Percentiles rank a stretch among this genome's conserved stretches.
Evolutionary conservation across 768 basidiomycete species (phyloP).

Genomic region (Daedalea quercina): DNA sequence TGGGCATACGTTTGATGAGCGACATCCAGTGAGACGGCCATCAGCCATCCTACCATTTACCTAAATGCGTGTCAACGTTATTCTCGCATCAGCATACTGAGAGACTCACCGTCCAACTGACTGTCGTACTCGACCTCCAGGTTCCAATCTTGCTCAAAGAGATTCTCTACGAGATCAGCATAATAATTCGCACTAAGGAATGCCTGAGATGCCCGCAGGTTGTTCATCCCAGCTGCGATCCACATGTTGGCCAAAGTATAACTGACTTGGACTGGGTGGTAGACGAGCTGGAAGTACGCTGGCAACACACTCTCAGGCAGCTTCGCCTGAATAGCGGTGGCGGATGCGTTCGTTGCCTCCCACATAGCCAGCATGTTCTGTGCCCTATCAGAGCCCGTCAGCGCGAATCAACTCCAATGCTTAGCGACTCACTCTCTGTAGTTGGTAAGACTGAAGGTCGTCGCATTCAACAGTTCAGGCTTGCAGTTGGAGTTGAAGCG

Average conservation of each 20-base stretch:
- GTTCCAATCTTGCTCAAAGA: conserved; percentile 58
- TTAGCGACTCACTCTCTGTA: conserved; percentile 54
- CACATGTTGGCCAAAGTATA: conserved; percentile 52
- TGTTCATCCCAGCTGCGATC: conserved; percentile 53
- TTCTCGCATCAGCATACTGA: not conserved
- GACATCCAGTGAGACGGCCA: not conserved
- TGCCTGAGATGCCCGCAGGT: conserved; percentile 57
- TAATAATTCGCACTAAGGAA: conserved; percentile 52
- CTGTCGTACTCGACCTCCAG: conserved; percentile 55
- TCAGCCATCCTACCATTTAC: conserved; percentile 59
- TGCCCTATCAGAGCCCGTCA: conserved; percentile 35
- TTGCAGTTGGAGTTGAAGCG: conserved; percentile 55
- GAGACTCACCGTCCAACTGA: conserved; percentile 41
- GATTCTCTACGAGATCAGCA: conserved; percentile 45
- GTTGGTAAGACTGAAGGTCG: conserved; percentile 56
- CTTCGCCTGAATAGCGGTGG: conserved; percentile 49
- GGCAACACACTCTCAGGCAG: conserved; percentile 40
- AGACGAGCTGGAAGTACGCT: conserved; percentile 68
- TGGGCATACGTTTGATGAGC: conserved; percentile 5
- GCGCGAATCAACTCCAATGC: not conserved
- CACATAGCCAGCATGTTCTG: conserved; percentile 48
- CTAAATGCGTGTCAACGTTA: conserved; percentile 17
- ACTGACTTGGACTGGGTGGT: conserved; percentile 56
- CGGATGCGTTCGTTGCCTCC: conserved; percentile 39
- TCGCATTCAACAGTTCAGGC: conserved; percentile 56